phyloP scores from a whole-genome alignment of 345 rosid species.

The Syzygium oleosum region DNA sequence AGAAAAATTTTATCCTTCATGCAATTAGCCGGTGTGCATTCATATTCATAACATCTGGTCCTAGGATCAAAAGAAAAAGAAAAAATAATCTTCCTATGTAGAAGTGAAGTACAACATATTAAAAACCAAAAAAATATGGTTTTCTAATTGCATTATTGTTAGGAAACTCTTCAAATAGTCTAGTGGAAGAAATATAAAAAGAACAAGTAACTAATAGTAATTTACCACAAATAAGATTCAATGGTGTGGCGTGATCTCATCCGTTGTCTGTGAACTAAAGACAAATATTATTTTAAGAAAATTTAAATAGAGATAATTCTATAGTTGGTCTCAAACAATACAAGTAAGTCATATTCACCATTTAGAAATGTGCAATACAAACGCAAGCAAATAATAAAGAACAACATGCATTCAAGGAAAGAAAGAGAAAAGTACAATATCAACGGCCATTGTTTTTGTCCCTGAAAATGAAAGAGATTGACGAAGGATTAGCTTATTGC shows the following conservation, averaged over 20 bases:
- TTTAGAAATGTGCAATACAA: not conserved
- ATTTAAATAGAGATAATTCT: no score
- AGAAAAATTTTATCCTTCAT: no score
- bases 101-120: not conserved
- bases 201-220: rapidly evolving
- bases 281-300: rapidly evolving
- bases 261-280: not conserved
- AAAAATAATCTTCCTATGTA: not conserved
- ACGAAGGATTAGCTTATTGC: no score
- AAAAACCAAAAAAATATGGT: not conserved
- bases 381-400: not conserved
- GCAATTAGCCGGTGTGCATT: no score
- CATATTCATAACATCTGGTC: not conserved
- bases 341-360: not conserved
- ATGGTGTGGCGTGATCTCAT: not conserved
- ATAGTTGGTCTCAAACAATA: no score
- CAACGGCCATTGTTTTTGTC: not conserved
- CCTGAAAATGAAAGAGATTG: not conserved
- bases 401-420: not conserved
- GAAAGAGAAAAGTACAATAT: not conserved
- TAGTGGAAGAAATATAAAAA: not conserved
- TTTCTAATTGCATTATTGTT: not conserved
- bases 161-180: not conserved
- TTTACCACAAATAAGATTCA: not conserved
- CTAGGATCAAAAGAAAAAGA: not conserved